Evolutionary conservation across 2,329 filamentous ascomycete genomes (phyloP), one percentile per base, ranked within the genome.

Genomic region (Colletotrichum tamarilloi): DNA sequence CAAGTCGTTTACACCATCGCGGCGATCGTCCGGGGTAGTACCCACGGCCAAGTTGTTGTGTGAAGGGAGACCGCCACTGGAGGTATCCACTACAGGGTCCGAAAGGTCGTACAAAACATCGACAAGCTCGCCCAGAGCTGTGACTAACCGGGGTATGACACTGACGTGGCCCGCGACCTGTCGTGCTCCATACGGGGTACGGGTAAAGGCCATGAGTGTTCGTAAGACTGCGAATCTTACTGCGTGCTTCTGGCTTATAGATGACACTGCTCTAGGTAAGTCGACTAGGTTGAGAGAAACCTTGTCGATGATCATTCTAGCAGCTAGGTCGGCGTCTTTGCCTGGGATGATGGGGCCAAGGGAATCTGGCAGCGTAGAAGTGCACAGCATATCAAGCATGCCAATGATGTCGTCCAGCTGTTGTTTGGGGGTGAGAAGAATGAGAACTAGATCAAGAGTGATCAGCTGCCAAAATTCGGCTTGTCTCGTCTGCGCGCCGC

Each of bases 101-200:
- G 74, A 46, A 52, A 76, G 19, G 72, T 93, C 88, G 79, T 95
- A 93, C 24, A 98, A 84, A 75, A 93, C 91, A 75, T 95, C 93
- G 72, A 97, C 92, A 64, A 95, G 90, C 57, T 82, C 84, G 63
- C 84, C 85, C 16, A 90, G 80, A 4, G 93, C 90, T 30, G 91
- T 89, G 30, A 97, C 92, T 0, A 98, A 84, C 3, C 94, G 90
- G 1, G 94, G 94, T 19, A 97, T 90, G 14, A 91, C 91, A 53
- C 88, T 89, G 3, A 89, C 88, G 80, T 97, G 93, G 5, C 85
- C 84, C 0, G 92, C 93, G 9, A 98, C 87, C 58, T 93, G 89
- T 28, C 86, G 80, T 1, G 89, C 88, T 9, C 92, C 92, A 77
- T 93, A 90, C 0, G 87, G 82, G n/a, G 89, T 89, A 6, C 86